Evolutionary conservation across 1,139 yeast species (phyloP), one percentile per base, ranked within the genome.

Genomic region (Sugiyamaella xylanicola): DNA sequence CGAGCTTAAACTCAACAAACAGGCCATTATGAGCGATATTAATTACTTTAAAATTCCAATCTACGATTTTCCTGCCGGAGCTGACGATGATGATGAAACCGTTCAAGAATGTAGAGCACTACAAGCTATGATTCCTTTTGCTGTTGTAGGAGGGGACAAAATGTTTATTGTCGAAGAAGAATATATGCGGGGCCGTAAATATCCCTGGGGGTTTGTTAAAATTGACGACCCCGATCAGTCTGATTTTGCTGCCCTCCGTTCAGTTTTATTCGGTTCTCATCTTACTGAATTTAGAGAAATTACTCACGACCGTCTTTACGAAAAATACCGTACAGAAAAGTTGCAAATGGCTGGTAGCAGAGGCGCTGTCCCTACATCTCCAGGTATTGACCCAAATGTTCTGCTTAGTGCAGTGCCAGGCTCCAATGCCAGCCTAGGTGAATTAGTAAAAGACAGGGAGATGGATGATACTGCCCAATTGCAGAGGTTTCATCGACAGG

Each of bases 261-360:
- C 91, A 55, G 92, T 93, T 1, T 73, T 93, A 50, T 81, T 93
- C 65, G 93, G 95, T 48, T 84, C 96, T n/a, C 99, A 93, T 70
- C 78, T 93, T 65, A 92, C 88, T 68, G 99, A 93, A 69, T 81
- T 93, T 72, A 89, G 92, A 72, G 98, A 93, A 68, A 83, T 86
- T 68, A 93, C 98, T 20, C 97, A 91, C 69, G 97, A 91, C 69
- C 83, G 88, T 65, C 77, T 92, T 61, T 93, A 93, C 70, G 99
- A 93, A 72, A 85, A 86, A 59, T 93, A 93, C 73, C 86, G 99
- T 75, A 89, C 98, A 3, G 95, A 88, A 68, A 85, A 95, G 49
- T 20, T 46, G 37, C 37, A 32, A 13, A 80, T 92, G 63, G 86
- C 48, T 9, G 47, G 43, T 7, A 41, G 15, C 27, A 41, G 39